Evolutionary conservation across 1,284 basidiomycete genomes (phyloP), one percentile per base, ranked within the genome.

Genomic region (Leccinum laetum): DNA sequence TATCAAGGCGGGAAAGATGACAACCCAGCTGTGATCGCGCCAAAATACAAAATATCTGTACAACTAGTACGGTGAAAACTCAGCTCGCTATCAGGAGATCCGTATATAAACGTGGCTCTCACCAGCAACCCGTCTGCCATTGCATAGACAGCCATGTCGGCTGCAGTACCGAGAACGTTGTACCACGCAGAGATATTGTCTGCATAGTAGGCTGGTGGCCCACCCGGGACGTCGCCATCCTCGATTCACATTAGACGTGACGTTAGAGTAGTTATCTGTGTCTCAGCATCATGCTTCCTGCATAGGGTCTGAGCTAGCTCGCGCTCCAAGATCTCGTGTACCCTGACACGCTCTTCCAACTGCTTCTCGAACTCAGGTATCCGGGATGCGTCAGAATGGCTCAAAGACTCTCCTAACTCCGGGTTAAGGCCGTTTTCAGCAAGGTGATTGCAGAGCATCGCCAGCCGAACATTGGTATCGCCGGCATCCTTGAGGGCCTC

Each of bases 361-460:
- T 88, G 85, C 65, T 81, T 84, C 78, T 95, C 92, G 26, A 98
- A 81, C 66, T 95, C 93, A 16, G 82, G 78, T 59, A 93, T 73
- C 16, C 83, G 82, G 1, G 86, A 86, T 52, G 79, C 77, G 58
- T 80, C 79, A 55, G 78, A 81, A 41, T 81, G 81, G 52, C 79
- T 71, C 32, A 79, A 75, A 14, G 82, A 80, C 18, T 78, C 79
- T 9, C 88, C 88, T 46, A 93, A 91, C 67, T 92, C 90, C 29
- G 91, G 79, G 35, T 84, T 83, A 62, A 98, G 84, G 9, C 95
- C 96, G 72, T 95, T 92, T 73, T 99, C 98, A 53, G 90, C 87
- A 62, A 99, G 86, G 73, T 98, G 90, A 72, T 89, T 93, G 64
- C 94, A 89, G 67, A 99, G 83, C 81, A 95, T 90, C 41, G 84